These are phyloP conservation scores for Flammula alnicola DNA, from an alignment of 1,284 basidiomycete species.

Conservation along the genomic window DNA sequence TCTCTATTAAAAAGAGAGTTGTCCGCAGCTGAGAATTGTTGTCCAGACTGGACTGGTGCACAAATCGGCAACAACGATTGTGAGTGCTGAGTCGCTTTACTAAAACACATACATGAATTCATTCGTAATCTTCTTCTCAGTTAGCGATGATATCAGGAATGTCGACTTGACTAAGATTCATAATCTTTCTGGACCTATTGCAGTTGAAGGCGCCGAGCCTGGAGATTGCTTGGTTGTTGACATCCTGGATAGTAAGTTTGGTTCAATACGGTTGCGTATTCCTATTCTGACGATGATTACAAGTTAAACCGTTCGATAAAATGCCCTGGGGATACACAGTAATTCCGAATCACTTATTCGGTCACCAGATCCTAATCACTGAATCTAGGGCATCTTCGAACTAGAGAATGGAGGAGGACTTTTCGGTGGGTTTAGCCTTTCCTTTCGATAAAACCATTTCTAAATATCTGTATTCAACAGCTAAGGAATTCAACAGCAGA, in stretches of 20 bases:
- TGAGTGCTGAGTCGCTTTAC: constrained; percentile 35
- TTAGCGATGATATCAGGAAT: constrained; percentile 69
- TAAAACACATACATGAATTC: too few species aligned
- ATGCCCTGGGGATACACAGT: constrained; percentile 86
- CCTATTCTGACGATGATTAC: background rate
- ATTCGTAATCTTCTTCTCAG: constrained; percentile 37
- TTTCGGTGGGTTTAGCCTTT: constrained; percentile 52
- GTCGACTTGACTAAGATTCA: constrained; percentile 71
- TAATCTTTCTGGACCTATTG: constrained; percentile 77
- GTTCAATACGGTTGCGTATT: background rate
- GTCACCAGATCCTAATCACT: background rate
- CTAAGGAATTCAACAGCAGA: constrained; percentile 69
- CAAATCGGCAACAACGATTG: constrained; percentile 80
- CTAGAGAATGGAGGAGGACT: constrained; percentile 77
- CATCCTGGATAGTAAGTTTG: constrained; percentile 65
- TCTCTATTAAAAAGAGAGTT: background rate
- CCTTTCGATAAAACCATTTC: background rate
- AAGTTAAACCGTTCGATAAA: constrained; percentile 73
- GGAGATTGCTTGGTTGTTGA: constrained; percentile 82
- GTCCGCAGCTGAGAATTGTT: background rate
- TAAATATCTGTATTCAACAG: constrained; percentile 35
- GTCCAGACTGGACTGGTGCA: constrained; percentile 74
- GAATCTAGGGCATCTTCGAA: constrained; percentile 69
- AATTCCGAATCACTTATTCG: constrained; percentile 21
- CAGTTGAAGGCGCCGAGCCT: constrained; percentile 75